Evolutionary conservation across 1,139 yeast species (phyloP).

Genomic region (Yamadazyma atmosphaerica): DNA sequence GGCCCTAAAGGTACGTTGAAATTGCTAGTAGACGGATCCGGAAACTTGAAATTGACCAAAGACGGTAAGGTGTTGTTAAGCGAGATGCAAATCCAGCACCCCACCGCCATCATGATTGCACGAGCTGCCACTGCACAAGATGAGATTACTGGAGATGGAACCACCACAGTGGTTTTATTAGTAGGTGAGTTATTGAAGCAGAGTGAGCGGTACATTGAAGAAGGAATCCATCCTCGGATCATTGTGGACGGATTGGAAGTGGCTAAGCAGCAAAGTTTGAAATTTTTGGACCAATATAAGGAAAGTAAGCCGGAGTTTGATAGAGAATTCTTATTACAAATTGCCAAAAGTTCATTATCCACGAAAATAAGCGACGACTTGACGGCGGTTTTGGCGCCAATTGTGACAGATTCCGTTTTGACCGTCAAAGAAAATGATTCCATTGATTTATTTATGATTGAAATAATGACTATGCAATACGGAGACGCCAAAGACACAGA

Average conservation of each 20-base stretch:
- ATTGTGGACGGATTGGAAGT: constrained; percentile 93
- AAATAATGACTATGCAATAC: constrained; percentile 97
- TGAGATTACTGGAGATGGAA: constrained; percentile 98
- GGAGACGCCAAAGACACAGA: constrained; percentile 82
- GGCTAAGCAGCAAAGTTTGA: constrained; percentile 76
- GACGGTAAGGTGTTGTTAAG: constrained; percentile 93
- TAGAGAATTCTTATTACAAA: constrained; percentile 86
- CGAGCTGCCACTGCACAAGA: constrained; percentile 99
- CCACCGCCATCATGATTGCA: constrained; percentile 99
- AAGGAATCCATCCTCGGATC: constrained; percentile 95
- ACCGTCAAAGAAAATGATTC: constrained; percentile 61
- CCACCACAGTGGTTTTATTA: constrained; percentile 92
- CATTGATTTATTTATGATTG: constrained; percentile 92
- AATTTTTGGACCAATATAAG: constrained; percentile 64
- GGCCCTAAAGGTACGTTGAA: constrained; percentile 98
- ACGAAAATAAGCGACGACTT: constrained; percentile 82
- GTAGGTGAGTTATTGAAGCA: constrained; percentile 95
- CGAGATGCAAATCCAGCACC: constrained; percentile 98
- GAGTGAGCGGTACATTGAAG: constrained; percentile 87
- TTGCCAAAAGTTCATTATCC: constrained; percentile 83
- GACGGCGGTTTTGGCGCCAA: constrained; percentile 82
- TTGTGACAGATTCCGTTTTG: constrained; percentile 94
- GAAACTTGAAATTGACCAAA: constrained; percentile 90
- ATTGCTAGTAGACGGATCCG: constrained; percentile 96
- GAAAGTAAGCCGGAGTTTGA: constrained; percentile 50